Evolutionary conservation across 768 basidiomycete species (phyloP), one percentile per base, ranked within the genome.

Genomic region (Galerina marginata): DNA sequence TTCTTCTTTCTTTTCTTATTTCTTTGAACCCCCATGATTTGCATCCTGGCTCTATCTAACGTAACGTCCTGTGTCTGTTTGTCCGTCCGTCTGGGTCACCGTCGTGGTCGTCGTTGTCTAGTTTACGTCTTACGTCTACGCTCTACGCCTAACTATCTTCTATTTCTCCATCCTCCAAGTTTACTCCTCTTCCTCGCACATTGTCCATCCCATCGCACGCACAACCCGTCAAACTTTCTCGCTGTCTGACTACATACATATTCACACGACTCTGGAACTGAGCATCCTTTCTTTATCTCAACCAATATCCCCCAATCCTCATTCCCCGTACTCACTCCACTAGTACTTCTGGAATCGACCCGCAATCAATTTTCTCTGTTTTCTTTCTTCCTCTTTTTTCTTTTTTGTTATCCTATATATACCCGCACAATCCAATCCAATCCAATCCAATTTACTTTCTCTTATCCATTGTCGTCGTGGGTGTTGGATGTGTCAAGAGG

Each of bases 1-100:
- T 69, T 87, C 93, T 71, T 95, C 93, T 76, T 96, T 84, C 81
- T 56, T 80, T 81, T 79, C 69, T 78, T 77, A 64, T 74, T 74
- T n/a, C 69, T 71, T 46, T 71, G 67, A 49, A 65, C 81, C 60
- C 85, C 79, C 65, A 83, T 84, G 62, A 86, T 87, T 69, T 87
- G 93, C 71, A 95, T 93, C 75, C 95, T 50, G 91, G 92, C 16
- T 95, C 94, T 72, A 98, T 95, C 29, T 94, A 91, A 54, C 92
- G 90, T 42, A 98, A 77, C 39, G 92, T 33, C 29, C 29, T 94
- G 71, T 96, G 51, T 96, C 45, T 95, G 82, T 52, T 94, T 78
- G 9, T 92, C 12, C 96, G 82, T 74, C 91, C 93, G 33, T 93
- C 92, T 75, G 96, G 88, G 45, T 88, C 88, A 5, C 95, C 92